Conservation (phyloP, 306 rosid genomes). For the Lathyrus tuberosus region DNA sequence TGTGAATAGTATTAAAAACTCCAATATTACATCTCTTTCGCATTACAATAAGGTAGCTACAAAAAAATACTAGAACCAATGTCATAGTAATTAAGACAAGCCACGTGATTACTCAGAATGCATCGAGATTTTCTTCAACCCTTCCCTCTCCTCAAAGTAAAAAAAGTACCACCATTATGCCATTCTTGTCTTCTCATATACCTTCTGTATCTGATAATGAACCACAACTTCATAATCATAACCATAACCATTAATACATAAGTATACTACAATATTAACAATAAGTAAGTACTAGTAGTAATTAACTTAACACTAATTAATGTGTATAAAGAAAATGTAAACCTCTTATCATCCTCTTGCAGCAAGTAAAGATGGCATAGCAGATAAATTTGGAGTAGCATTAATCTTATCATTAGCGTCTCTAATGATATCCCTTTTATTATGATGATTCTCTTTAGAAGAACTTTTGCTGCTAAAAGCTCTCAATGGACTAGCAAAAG, state of each 20-base stretch:
- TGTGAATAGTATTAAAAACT: slow-evolving; percentile 29
- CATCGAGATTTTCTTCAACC: slow-evolving; percentile 28
- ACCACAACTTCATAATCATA: slow-evolving; percentile 2
- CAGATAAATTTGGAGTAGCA: slow-evolving; percentile 62
- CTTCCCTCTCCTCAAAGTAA: slow-evolving; percentile 20
- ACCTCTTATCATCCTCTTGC: slow-evolving; percentile 50
- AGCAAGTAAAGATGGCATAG: slow-evolving; percentile 76
- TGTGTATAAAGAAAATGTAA: slow-evolving; percentile 29
- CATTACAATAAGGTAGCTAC: slow-evolving; percentile 17
- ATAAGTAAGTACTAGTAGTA: slow-evolving; percentile 11
- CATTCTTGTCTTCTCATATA: background rate
- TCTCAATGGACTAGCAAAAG: slow-evolving; percentile 94
- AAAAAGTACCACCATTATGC: background rate
- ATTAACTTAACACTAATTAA: slow-evolving; percentile 5
- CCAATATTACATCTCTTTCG: slow-evolving; percentile 30
- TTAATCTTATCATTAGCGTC: slow-evolving; percentile 48
- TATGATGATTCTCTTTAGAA: slow-evolving; percentile 53
- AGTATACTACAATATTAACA: slow-evolving; percentile 29
- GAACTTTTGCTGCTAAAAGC: slow-evolving; percentile 61
- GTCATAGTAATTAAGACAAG: slow-evolving; percentile 27
- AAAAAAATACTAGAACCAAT: slow-evolving; percentile 24
- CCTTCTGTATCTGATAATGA: too few relatives aligned
- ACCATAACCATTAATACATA: background rate
- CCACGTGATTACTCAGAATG: slow-evolving; percentile 44
- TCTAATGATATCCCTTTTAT: slow-evolving; percentile 54